A percentile compares a stretch with the other conserved stretches of the same genome.
phyloP scores from a whole-genome alignment of 805 yeast species.

The Candida coleopterorum region DNA sequence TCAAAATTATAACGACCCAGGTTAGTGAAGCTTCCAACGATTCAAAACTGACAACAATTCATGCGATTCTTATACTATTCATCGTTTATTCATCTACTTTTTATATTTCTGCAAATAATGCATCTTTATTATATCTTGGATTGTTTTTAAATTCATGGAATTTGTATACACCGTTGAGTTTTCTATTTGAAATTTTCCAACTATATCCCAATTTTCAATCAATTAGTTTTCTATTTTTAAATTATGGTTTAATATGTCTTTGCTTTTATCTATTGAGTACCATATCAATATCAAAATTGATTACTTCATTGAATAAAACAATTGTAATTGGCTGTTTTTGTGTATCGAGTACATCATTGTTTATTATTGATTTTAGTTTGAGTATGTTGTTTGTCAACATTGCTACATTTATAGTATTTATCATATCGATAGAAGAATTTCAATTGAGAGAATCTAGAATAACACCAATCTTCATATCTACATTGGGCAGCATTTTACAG shows the following conservation, averaged over 20 bases:
- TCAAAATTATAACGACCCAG: constrained; percentile 1
- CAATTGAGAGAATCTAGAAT: constrained; percentile 13
- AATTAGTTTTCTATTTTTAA: constrained; percentile 10
- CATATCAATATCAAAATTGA: constrained; percentile 3
- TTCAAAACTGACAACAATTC: neutral
- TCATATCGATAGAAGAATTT: constrained; percentile 21
- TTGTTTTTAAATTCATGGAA: constrained; percentile 26
- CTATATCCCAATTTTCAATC: constrained; percentile 7
- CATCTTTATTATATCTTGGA: constrained; percentile 24
- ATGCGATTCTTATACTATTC: neutral
- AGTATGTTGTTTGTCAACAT: constrained; percentile 21
- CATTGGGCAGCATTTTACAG: constrained; percentile 16
- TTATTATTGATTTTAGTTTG: constrained; percentile 8
- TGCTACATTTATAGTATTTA: constrained; percentile 21
- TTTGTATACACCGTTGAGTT: constrained; percentile 24
- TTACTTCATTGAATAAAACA: constrained; percentile 4
- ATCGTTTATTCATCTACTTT: constrained; percentile 19
- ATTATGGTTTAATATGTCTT: constrained; percentile 10
- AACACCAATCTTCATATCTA: constrained; percentile 15
- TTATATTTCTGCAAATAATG: constrained; percentile 20
- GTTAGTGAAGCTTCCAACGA: neutral
- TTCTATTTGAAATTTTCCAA: constrained; percentile 21
- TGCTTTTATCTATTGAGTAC: constrained; percentile 6
- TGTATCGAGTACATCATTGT: neutral
- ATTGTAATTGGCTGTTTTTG: constrained; percentile 2